Base-by-base conservation (phyloP, 176 grass and related monocot species). In the Zizania latifolia region DNA sequence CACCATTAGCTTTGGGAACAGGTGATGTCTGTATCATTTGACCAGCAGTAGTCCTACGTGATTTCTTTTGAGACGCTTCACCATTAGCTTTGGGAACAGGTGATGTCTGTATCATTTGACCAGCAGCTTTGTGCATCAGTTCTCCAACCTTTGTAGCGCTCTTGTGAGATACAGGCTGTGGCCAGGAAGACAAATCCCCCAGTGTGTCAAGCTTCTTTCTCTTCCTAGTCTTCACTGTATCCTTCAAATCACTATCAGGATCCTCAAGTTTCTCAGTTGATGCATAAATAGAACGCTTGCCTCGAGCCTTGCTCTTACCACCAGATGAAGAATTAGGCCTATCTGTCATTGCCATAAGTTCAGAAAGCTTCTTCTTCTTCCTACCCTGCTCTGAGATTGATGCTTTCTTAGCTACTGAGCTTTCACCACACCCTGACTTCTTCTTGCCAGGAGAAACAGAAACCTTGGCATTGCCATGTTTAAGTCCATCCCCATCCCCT, bases 191-290 rank as follows among this genome's bases (percentile, higher is more conserved):
- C 29, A 69, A 70, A 85, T 88, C 87, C 62, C 85, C 91, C 56
- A 93, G 77, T 30, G 78, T 90, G 73, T 88, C 62, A 59, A 93
- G 83, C 50, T 84, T 90, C 80, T 83, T 88, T 73, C 88, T 82
- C 76, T 88, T 93, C 53, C 59, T 87, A 71, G 72, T 80, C 67
- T 36, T 28, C 32, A 27, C 3, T 19, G 33, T 63, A 55, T 72
- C 68, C 78, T 72, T 53, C 35, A 44, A 63, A 58, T 62, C 32
- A 64, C 3, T 41, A 81, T 62, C 43, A 63, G 79, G 58, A 72
- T 81, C 79, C 68, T 73, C 79, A 54, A 15, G 21, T 71, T 71
- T 62, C 39, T 50, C 66, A 61, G n/a, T 32, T 62, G 55, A 80
- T 60, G 41, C 66, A 61, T 36, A 21, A 74, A 37, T 73, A 51